Percentiles rank a stretch among this genome's conserved stretches.
Evolutionary conservation across 306 rosid species (phyloP).

Genomic region (Cicer chorassanicum): DNA sequence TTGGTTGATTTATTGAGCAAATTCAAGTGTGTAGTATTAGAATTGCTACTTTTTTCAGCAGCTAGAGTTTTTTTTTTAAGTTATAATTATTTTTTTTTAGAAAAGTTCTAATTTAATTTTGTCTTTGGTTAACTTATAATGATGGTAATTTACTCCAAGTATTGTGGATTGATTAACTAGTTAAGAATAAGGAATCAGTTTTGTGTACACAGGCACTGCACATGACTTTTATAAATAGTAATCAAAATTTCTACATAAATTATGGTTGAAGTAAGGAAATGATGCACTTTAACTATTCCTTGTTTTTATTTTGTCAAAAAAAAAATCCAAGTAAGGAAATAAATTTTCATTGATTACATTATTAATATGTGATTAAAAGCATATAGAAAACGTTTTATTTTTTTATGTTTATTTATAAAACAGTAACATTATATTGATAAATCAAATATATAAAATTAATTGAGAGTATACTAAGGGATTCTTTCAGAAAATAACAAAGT

Average conservation of each 20-base stretch:
- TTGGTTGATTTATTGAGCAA: constrained; percentile 26
- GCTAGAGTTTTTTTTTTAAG: background rate
- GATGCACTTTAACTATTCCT: constrained; percentile 24
- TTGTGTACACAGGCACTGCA: background rate
- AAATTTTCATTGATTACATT: no score
- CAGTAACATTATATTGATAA: no score
- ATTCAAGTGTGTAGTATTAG: background rate
- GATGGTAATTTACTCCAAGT: background rate
- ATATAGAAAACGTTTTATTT: no score
- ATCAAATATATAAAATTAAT: no score
- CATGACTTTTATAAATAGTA: constrained; percentile 18
- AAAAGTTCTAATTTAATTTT: no score
- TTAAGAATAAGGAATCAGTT: background rate
- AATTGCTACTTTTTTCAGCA: background rate
- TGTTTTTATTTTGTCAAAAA: constrained; percentile 22
- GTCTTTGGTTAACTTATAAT: background rate
- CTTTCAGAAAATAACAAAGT: no score
- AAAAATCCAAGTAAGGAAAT: no score
- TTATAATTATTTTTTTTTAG: no score
- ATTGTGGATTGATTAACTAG: background rate
- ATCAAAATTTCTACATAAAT: constrained; percentile 16
- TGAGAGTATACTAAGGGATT: no score
- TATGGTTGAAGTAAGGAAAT: constrained; percentile 45
- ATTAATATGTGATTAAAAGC: no score
- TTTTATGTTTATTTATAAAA: no score